phyloP scores from a whole-genome alignment of 805 yeast species.

The Nakazawaea ishiwadae region DNA sequence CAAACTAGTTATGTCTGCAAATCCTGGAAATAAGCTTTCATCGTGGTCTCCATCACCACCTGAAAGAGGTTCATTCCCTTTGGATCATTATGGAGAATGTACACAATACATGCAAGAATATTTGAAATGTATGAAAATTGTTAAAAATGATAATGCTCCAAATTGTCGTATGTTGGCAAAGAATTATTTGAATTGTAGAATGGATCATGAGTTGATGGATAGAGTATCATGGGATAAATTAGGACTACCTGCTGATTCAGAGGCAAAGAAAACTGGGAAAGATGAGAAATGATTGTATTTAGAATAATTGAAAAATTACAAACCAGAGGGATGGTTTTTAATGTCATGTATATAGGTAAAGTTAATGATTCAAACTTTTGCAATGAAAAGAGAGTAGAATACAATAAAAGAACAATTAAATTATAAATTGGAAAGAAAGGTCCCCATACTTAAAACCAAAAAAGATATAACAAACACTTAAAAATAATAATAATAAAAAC shows the following conservation, averaged over 20 bases:
- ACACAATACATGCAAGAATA: conserved; percentile 69
- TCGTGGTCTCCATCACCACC: conserved; percentile 85
- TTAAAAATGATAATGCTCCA: conserved; percentile 82
- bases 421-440: no score
- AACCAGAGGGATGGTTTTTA: no score
- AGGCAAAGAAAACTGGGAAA: neutral
- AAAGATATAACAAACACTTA: no score
- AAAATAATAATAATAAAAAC: no score
- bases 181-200: conserved; percentile 76
- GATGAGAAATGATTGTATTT: neutral
- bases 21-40: conserved; percentile 41
- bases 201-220: conserved; percentile 59
- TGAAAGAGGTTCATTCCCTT: conserved; percentile 92
- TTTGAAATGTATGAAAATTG: conserved; percentile 70
- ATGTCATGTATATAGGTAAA: no score
- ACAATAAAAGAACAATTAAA: no score
- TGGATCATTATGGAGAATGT: conserved; percentile 87
- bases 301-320: no score
- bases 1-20: conserved; percentile 34
- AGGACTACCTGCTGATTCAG: conserved; percentile 28
- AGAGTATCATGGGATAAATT: conserved; percentile 29
- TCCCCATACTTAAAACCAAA: no score
- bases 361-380: no score
- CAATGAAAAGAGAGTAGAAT: no score
- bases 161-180: conserved; percentile 85